A percentile compares a stretch with the other conserved stretches of the same genome.
Conservation (phyloP, 768 basidiomycete species). For the Hortiboletus campestris region DNA sequence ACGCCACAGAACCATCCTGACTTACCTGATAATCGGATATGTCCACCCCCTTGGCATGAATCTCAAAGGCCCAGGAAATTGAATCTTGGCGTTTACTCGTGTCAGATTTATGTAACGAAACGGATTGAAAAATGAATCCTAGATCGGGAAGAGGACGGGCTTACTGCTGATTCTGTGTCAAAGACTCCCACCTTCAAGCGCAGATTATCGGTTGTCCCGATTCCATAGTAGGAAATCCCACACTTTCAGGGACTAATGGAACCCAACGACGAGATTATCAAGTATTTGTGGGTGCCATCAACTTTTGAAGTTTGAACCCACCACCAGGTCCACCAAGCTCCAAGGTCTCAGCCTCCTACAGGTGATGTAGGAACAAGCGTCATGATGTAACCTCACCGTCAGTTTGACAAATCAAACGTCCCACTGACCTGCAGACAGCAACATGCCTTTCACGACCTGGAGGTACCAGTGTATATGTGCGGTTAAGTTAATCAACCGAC, state of each 20-base stretch:
- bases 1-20: conserved; percentile 22
- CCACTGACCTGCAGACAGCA: not conserved
- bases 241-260: conserved; percentile 1
- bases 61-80: not conserved
- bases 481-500: too few relatives aligned
- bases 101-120: conserved; percentile 3
- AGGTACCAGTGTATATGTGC: not conserved
- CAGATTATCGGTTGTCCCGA: not conserved
- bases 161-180: not conserved
- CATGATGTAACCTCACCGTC: not conserved
- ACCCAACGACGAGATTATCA: conserved; percentile 1
- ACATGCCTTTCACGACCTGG: not conserved
- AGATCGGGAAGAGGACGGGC: not conserved
- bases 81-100: not conserved
- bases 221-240: not conserved
- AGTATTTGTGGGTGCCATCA: not conserved
- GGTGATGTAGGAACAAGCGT: not conserved
- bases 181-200: conserved; percentile 1
- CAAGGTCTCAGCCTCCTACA: not conserved
- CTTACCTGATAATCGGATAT: conserved; percentile 9
- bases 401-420: not conserved
- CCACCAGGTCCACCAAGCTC: not conserved
- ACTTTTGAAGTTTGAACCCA: not conserved
- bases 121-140: not conserved
- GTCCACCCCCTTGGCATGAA: not conserved